Evolutionary conservation across 257 asterid species (phyloP), one percentile per base, ranked within the genome.

Genomic region (Fraxinus excelsior): DNA sequence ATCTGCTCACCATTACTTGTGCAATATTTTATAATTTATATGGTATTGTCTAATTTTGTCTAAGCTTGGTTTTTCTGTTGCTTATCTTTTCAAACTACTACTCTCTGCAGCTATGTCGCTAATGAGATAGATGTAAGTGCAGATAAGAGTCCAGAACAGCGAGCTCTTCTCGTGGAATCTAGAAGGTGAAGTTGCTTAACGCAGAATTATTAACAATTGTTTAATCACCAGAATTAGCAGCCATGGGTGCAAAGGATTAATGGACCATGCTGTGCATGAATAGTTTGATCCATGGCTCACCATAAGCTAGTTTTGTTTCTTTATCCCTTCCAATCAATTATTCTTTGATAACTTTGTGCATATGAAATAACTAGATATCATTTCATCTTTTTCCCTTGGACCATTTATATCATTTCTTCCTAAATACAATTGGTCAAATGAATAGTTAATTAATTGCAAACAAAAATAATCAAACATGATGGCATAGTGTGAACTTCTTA

Each of bases 111-210:
- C 89, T 91, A 91, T 77, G 80, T 92, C 23, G 87, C 85, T 70
- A 87, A 91, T 70, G 95, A 91, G 79, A 51, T 76, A 23, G 92
- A 90, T 79, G 88, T 44, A 64, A 82, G 34, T 78, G 85, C 83
- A 12, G 93, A 85, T 18, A 84, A 74, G 83, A 75, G 9, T 83
- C 85, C 84, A 18, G 94, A 92, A 81, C 96, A 92, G 67, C 88
- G 77, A 78, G 90, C 91, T 67, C 91, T 84, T 74, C 92, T 94
- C 81, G 76, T 84, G 51, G 94, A 91, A 88, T 87, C 97, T 49
- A 90, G 87, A 81, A 95, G 99, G 99, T 93, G 80, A 67, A 75
- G 18, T 6, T 25, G 32, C 18, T 67, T 72, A 29, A 37, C 31
- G 21, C 72, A 68, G 72, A 56, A 40, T 35, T 12, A 66, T 64